Evolutionary conservation across 805 yeast species (phyloP), one percentile per base, ranked within the genome.

Genomic region (Clavispora asparagi): DNA sequence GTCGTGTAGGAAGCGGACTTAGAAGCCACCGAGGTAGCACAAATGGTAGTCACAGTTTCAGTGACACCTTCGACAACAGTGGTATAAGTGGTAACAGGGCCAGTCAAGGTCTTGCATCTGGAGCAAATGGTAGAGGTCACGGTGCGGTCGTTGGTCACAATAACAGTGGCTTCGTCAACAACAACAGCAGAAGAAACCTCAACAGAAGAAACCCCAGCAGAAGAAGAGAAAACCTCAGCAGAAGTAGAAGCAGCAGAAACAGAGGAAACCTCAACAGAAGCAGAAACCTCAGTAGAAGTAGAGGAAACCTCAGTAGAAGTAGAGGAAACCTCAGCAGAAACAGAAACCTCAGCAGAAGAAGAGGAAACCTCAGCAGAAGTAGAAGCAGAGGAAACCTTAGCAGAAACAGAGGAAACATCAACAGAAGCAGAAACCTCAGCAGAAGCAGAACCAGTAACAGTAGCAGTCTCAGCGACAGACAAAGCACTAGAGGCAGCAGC

Each of bases 51-150:
- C 35, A 50, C 40, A 10, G 51, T 47, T 28, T 25, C 19, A 19
- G 48, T 43, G 19, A 29, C 39, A 19, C 47, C 50, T 13, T 41
- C 42, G 7, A 42, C 16, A 13, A 47, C 52, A 7, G 54, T 43
- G 16, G 55, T 45, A 40, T 45, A 50, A 14, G 52, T 44, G 6
- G 54, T 47, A 29, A 45, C 14, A 3, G 43, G 16, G 9, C 50
- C 54, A 7, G 50, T 45, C 40, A 45, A 38, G n/a, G 48, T 41
- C 45, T 25, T 35, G 39, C 55, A 50, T 36, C 39, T 43, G 37
- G 50, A 46, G 41, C 55, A 52, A 16, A 52, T 29, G 31, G 52
- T 45, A 33, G 44, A 44, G 23, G 44, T 49, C 29, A 37, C 16
- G 12, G 55, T 52, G 23, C 12, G 30, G 10, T 39, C 39, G 45